Conservation (phyloP, 2,329 filamentous ascomycete genomes). For the Ophiognomonia clavigignenti-juglandacearum region DNA sequence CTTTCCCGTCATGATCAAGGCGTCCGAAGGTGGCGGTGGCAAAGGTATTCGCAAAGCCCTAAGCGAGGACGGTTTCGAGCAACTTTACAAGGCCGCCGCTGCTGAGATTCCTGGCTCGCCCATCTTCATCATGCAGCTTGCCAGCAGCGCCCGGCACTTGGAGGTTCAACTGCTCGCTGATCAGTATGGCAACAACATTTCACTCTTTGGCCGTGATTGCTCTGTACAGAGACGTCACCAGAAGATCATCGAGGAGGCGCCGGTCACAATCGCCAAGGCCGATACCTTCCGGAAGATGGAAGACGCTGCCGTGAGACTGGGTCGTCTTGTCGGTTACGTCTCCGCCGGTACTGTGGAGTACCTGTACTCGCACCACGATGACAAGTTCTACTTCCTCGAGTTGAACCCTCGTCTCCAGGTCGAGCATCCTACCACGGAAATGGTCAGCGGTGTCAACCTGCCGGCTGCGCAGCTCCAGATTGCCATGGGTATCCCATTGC, state of each 20-base stretch:
- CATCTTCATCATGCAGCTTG: conserved; percentile 99
- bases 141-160: conserved; percentile 91
- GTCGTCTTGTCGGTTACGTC: conserved; percentile 93
- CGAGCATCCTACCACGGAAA: conserved; percentile 98
- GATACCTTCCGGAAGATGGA: conserved; percentile 95
- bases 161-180: conserved; percentile 97
- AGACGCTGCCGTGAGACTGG: conserved; percentile 88
- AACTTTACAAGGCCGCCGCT: conserved; percentile 89
- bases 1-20: conserved; percentile 99
- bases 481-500: conserved; percentile 95
- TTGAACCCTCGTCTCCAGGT: conserved; percentile 98
- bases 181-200: conserved; percentile 99
- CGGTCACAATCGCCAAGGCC: conserved; percentile 89
- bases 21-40: conserved; percentile 97
- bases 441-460: conserved; percentile 97
- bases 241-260: conserved; percentile 99
- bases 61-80: conserved; percentile 76
- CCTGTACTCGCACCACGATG: conserved; percentile 93
- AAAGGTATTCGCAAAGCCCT: conserved; percentile 98
- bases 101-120: conserved; percentile 97
- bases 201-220: conserved; percentile 96
- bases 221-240: conserved; percentile 98
- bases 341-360: conserved; percentile 99
- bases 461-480: conserved; percentile 97
- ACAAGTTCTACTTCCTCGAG: conserved; percentile 99